A percentile compares a stretch with the other conserved stretches of the same genome.
phyloP scores from a whole-genome alignment of 495 filamentous ascomycete species.

The Neurospora sp. region DNA sequence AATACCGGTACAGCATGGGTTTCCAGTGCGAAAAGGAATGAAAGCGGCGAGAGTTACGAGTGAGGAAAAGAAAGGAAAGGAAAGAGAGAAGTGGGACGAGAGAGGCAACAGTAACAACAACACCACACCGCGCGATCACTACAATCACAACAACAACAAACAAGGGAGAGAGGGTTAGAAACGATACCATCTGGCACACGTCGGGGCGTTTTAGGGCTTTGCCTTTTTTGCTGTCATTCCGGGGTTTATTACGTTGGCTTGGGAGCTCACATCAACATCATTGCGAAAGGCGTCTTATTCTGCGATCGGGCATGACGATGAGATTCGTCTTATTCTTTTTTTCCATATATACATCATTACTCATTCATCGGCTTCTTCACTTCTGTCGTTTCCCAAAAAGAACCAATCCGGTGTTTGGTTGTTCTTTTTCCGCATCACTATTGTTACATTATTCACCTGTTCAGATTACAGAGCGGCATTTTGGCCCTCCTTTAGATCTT shows the following conservation, averaged over 20 bases:
- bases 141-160: not conserved
- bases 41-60: not conserved
- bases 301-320: not conserved
- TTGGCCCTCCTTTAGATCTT: not conserved
- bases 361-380: not conserved
- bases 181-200: not conserved
- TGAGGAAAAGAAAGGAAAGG: not conserved
- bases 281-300: not conserved
- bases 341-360: not conserved
- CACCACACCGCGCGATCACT: not conserved
- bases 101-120: not conserved
- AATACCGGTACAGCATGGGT: conserved; percentile 30
- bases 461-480: not conserved
- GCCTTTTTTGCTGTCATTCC: not conserved
- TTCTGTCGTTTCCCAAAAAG: not conserved
- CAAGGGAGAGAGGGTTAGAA: not conserved
- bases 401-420: not conserved
- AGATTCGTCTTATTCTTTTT: not conserved
- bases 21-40: conserved; percentile 26
- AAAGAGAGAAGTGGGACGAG: not conserved
- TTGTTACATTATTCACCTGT: not conserved
- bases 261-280: not conserved
- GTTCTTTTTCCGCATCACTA: not conserved
- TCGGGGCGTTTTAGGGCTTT: not conserved
- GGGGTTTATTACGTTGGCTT: not conserved